These are phyloP conservation scores for Ceratocystis huliohia DNA, from an alignment of 2,329 filamentous ascomycete genomes.

Conservation along the genomic window DNA sequence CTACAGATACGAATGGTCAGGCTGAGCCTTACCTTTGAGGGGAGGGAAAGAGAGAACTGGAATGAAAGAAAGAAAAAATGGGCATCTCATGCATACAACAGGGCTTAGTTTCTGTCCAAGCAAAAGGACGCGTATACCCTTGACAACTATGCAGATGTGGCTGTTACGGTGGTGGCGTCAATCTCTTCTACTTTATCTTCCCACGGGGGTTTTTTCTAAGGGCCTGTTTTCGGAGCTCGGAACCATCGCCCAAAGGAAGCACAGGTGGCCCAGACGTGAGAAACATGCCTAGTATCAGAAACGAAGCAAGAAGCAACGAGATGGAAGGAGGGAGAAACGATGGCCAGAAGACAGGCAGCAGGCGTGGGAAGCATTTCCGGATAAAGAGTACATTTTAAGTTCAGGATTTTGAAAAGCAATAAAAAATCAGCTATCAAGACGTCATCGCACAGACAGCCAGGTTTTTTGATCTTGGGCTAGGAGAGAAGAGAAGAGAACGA, in stretches of 20 bases:
- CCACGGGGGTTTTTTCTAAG: not conserved
- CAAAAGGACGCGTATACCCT: slow-evolving; percentile 3
- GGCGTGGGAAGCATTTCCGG: not conserved
- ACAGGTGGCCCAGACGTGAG: not conserved
- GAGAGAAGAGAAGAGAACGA: not conserved
- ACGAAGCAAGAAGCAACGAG: not conserved
- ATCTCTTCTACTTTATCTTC: not conserved
- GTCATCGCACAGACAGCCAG: not conserved
- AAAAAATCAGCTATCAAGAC: not conserved
- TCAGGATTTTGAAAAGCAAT: not conserved
- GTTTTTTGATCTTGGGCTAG: not conserved
- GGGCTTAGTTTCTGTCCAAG: not conserved
- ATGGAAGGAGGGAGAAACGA: not conserved
- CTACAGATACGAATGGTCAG: not conserved
- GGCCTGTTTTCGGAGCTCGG: not conserved
- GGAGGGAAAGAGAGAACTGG: not conserved
- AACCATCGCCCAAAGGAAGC: not conserved
- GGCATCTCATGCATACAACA: not conserved
- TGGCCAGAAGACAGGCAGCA: not conserved
- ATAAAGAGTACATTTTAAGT: not conserved
- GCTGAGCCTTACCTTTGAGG: not conserved
- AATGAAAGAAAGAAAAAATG: not conserved
- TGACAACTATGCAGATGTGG: not conserved
- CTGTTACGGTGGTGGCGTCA: not conserved
- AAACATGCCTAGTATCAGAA: not conserved